Base-by-base conservation (phyloP, 2,329 filamentous ascomycete genomes). In the Geosmithia putterillii region DNA sequence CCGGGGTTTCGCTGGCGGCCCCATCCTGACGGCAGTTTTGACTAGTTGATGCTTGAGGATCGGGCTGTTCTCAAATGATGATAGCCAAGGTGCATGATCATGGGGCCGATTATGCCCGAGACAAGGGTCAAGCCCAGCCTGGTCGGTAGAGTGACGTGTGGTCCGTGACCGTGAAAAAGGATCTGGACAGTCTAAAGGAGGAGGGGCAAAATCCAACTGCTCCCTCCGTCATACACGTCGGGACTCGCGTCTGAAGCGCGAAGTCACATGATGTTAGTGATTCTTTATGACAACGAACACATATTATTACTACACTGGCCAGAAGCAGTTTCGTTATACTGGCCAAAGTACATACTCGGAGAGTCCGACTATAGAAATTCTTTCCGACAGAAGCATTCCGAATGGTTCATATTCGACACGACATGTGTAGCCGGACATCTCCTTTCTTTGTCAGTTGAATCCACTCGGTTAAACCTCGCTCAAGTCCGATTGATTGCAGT, bases 1-100 rank as follows among this genome's bases (percentile, higher is more conserved):
- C 23, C 47, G 57, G 28, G 52, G 42, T 49, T 59, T 64, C 43
- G 58, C 52, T 46, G 60, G 50, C 43, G 59, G 45, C 45, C 57
- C 60, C 62, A 65, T 65, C 37, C 42, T 52, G 41, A 23, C 17
- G 36, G 25, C 28, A 12, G 4, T n/a, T 12, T 12, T 12, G 28
- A 32, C 28, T 32, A 32, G 15, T 15, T 19, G 38, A 23, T 38
- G 6, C 28, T 32, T 14, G 15, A 32, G 28, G 28, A 14, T 14
- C 10, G 37, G 19, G 37, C 21, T 15, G 22, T 20, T 21, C 38
- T 39, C 19, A 18, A 39, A 20, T 20, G 28, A 32, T 12, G 28
- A 32, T 12, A 32, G 28, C 23, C 28, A 32, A 32, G 28, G 28
- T 12, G 15, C 28, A 32, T 32, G 28, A 12, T 32, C 10, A 32